phyloP scores from a whole-genome alignment of 352 stramenopile genomes.

The Pythium vanterpoolii region DNA sequence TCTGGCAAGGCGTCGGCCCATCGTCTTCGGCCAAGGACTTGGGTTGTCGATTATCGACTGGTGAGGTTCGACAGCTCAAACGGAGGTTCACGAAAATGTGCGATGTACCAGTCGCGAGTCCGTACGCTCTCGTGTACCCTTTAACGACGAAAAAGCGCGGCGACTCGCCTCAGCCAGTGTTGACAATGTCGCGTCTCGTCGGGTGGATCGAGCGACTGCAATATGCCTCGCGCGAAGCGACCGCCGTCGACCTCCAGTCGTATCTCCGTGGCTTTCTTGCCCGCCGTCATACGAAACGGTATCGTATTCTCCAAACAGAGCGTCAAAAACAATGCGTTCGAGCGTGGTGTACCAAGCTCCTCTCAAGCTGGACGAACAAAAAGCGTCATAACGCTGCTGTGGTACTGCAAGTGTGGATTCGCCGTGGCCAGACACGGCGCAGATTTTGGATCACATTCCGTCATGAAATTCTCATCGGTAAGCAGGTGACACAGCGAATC shows the following conservation, averaged over 20 bases:
- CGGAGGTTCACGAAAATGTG: constrained; percentile 20
- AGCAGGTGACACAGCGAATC: constrained; percentile 6
- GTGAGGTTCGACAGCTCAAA: constrained; percentile 8
- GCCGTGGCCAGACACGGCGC: constrained; percentile 9
- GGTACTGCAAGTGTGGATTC: constrained; percentile 30
- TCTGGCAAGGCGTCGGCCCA: constrained; percentile 35
- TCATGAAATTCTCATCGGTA: constrained; percentile 6
- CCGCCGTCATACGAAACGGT: constrained; percentile 17
- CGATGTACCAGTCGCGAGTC: neutral
- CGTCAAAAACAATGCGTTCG: constrained; percentile 17
- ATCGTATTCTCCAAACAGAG: constrained; percentile 23
- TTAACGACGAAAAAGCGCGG: neutral
- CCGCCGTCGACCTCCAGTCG: constrained; percentile 21
- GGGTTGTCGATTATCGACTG: constrained; percentile 1
- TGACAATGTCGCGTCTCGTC: constrained; percentile 13
- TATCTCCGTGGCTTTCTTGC: constrained; percentile 20
- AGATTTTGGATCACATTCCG: constrained; percentile 26
- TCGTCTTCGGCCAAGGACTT: neutral
- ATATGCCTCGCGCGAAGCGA: constrained; percentile 4
- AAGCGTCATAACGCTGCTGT: constrained; percentile 19
- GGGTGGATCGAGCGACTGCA: constrained; percentile 18
- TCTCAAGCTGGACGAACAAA: constrained; percentile 14
- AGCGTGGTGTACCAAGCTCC: constrained; percentile 27
- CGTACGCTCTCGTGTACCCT: constrained; percentile 1
- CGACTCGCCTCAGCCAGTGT: neutral